phyloP scores from a whole-genome alignment of 495 filamentous ascomycete genomes.

The Poronia punctata region DNA sequence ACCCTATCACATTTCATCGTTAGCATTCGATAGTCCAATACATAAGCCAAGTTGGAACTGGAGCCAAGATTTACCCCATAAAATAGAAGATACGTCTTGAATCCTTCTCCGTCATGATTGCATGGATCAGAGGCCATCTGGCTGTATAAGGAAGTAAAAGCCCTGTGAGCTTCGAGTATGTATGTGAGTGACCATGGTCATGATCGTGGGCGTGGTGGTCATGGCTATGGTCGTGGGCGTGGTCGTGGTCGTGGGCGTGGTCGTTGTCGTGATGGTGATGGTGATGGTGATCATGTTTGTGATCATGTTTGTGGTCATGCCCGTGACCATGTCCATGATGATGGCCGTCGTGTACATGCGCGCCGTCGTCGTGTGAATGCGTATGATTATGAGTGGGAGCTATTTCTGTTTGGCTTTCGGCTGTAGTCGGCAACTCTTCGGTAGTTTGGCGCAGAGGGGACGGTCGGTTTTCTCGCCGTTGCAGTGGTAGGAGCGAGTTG shows the following conservation, averaged over 20 bases:
- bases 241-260: not conserved
- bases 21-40: not conserved
- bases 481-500: slow-evolving; percentile 27
- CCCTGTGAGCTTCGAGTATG: slow-evolving; percentile 53
- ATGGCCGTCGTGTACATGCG: too few species aligned
- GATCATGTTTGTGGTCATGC: slow-evolving; percentile 17
- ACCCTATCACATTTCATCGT: slow-evolving; percentile 47
- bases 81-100: slow-evolving; percentile 97
- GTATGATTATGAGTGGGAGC: slow-evolving; percentile 3
- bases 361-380: slow-evolving; percentile 1
- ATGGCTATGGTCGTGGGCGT: slow-evolving; percentile 14
- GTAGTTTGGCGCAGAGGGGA: slow-evolving; percentile 21
- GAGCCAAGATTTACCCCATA: slow-evolving; percentile 57
- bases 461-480: slow-evolving; percentile 27
- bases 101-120: slow-evolving; percentile 85
- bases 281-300: slow-evolving; percentile 18
- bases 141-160: slow-evolving; percentile 58
- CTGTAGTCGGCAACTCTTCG: slow-evolving; percentile 12
- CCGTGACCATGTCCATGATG: not conserved
- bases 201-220: slow-evolving; percentile 19
- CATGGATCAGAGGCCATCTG: slow-evolving; percentile 68
- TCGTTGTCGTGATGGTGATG: slow-evolving; percentile 11
- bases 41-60: not conserved
- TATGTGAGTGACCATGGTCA: slow-evolving; percentile 23
- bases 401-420: slow-evolving; percentile 4